These are phyloP conservation scores for Candida broadrunensis DNA, from an alignment of 805 yeast genomes.

Conservation along the genomic window DNA sequence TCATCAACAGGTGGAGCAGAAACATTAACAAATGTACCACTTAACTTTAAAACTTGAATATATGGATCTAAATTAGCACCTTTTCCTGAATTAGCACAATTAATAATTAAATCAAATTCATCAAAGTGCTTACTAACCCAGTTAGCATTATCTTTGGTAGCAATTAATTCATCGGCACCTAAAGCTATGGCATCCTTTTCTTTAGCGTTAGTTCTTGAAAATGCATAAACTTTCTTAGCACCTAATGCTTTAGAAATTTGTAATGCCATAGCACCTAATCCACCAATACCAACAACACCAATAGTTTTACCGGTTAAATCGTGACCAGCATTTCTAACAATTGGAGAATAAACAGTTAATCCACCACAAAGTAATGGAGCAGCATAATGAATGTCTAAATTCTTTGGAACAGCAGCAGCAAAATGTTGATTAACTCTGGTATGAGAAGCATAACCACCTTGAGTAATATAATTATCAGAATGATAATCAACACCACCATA, in stretches of 20 bases:
- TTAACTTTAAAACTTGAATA: slow-evolving; percentile 26
- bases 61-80: slow-evolving; percentile 49
- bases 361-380: slow-evolving; percentile 59
- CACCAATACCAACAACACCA: slow-evolving; percentile 64
- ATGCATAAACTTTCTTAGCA: slow-evolving; percentile 49
- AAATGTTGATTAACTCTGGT: slow-evolving; percentile 39
- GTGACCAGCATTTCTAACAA: slow-evolving; percentile 36
- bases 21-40: slow-evolving; percentile 21
- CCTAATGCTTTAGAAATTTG: slow-evolving; percentile 60
- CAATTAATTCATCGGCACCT: slow-evolving; percentile 35
- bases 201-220: slow-evolving; percentile 24
- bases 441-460: slow-evolving; percentile 52
- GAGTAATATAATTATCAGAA: slow-evolving; percentile 25
- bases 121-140: slow-evolving; percentile 29
- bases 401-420: slow-evolving; percentile 48
- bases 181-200: slow-evolving; percentile 23
- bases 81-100: slow-evolving; percentile 50
- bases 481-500: slow-evolving; percentile 43
- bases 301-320: slow-evolving; percentile 34
- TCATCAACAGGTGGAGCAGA: slow-evolving; percentile 25
- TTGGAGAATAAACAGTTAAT: slow-evolving; percentile 50
- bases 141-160: slow-evolving; percentile 47
- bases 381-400: slow-evolving; percentile 33
- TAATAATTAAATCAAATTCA: slow-evolving; percentile 50
- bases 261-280: slow-evolving; percentile 61